Percentiles rank a stretch among this genome's conserved stretches.
These are phyloP conservation scores for Ophiostoma quercus DNA, from an alignment of 2,329 filamentous ascomycete species.

Conservation along the genomic window DNA sequence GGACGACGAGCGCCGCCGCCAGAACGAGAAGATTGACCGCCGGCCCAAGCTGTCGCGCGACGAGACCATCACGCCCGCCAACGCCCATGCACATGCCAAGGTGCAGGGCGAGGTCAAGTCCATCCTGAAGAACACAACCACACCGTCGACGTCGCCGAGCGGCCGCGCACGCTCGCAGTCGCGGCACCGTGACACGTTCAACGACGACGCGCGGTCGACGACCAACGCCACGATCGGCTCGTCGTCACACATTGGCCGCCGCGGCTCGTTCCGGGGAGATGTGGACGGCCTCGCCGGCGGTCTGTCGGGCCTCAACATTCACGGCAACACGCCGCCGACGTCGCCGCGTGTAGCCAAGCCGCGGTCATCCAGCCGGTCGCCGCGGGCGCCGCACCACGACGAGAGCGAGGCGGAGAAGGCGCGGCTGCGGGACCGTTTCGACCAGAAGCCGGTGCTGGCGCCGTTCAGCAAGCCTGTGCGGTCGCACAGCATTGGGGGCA, in stretches of 20 bases:
- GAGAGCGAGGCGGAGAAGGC: conserved; percentile 23
- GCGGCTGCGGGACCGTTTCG: conserved; percentile 29
- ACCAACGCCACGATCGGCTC: conserved; percentile 14
- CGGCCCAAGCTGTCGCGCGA: conserved; percentile 29
- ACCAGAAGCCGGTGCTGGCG: not conserved
- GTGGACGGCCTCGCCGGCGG: conserved; percentile 16
- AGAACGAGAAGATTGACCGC: conserved; percentile 33
- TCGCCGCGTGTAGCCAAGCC: not conserved
- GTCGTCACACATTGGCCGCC: conserved; percentile 18
- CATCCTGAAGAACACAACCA: conserved; percentile 32
- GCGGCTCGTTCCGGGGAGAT: conserved; percentile 16
- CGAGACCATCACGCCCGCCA: conserved; percentile 16
- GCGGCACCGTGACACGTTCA: conserved; percentile 7
- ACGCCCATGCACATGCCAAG: not conserved
- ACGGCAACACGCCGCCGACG: not conserved
- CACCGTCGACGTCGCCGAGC: conserved; percentile 1
- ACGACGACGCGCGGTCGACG: conserved; percentile 9
- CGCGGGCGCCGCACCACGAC: conserved; percentile 12
- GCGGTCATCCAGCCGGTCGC: conserved; percentile 13
- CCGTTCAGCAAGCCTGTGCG: conserved; percentile 26
- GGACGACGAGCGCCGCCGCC: conserved; percentile 31
- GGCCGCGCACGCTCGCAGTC: conserved; percentile 15
- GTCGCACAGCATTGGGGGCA: conserved; percentile 19
- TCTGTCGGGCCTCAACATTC: conserved; percentile 24
- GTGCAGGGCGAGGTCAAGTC: conserved; percentile 31